Evolutionary conservation across 441 rosid genomes (phyloP).

Genomic region (Gossypium schwendimanii): DNA sequence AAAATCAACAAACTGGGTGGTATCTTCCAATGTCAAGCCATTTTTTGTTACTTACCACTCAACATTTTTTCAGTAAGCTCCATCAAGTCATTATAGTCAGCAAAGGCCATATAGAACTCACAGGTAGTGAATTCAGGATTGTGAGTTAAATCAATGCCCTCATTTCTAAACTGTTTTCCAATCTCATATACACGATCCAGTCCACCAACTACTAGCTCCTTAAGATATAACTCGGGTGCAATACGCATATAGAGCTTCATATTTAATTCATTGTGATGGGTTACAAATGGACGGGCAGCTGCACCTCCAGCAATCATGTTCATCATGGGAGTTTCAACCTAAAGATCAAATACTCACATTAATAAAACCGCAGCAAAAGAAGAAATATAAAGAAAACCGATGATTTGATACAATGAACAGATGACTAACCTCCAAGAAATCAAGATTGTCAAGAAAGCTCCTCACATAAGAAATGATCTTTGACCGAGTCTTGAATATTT

Average conservation of each 20-base stretch:
- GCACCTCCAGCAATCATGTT: constrained; percentile 93
- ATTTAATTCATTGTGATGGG: constrained; percentile 79
- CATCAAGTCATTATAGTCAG: constrained; percentile 85
- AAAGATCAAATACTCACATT: background rate
- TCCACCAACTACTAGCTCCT: constrained; percentile 83
- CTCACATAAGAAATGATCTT: constrained; percentile 45
- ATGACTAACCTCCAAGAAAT: constrained; percentile 58
- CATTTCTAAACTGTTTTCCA: constrained; percentile 86
- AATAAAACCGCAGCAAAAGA: background rate
- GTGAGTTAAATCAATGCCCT: constrained; percentile 88
- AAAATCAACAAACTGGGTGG: background rate
- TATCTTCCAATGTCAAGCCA: background rate
- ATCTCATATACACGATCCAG: constrained; percentile 78
- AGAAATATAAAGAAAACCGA: background rate
- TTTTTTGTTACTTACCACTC: constrained; percentile 47
- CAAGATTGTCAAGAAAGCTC: constrained; percentile 56
- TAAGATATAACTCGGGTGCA: constrained; percentile 79
- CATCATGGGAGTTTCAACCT: constrained; percentile 95
- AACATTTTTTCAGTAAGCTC: constrained; percentile 65
- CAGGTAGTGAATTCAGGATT: constrained; percentile 93
- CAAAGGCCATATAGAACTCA: constrained; percentile 91
- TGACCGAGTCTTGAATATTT: constrained; percentile 59
- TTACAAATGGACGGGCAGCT: constrained; percentile 85
- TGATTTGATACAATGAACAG: background rate
- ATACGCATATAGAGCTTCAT: constrained; percentile 80